phyloP scores from a whole-genome alignment of 192 early-diverging fungal genomes.

The Umbelopsis vinacea region DNA sequence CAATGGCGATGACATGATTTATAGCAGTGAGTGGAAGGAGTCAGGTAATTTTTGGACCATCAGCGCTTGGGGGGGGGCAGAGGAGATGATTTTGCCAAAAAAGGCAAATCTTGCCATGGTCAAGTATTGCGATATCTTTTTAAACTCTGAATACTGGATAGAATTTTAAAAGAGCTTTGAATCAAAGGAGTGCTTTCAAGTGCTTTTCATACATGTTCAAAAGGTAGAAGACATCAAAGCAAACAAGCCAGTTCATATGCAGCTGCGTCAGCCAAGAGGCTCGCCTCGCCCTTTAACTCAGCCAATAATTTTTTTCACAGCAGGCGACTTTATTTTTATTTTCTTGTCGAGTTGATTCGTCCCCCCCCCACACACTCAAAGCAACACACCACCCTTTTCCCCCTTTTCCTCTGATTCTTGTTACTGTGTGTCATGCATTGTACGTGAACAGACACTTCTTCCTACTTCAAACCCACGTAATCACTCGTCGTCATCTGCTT shows the following conservation, averaged over 20 bases:
- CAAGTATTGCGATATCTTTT: too few relatives aligned
- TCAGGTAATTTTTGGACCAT: background rate
- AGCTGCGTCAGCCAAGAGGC: too few relatives aligned
- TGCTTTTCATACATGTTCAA: too few relatives aligned
- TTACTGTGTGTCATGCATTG: constrained; percentile 19
- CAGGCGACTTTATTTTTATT: too few relatives aligned
- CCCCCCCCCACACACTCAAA: background rate
- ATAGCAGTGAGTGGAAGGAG: background rate
- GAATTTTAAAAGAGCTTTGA: too few relatives aligned
- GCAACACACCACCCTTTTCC: background rate
- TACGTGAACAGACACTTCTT: constrained; percentile 7
- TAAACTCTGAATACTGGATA: too few relatives aligned
- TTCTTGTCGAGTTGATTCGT: background rate
- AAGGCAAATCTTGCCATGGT: constrained; percentile 8
- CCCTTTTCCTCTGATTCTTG: background rate
- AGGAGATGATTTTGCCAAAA: constrained; percentile 15
- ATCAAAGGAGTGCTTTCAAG: too few relatives aligned
- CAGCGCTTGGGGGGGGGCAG: background rate
- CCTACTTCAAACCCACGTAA: background rate
- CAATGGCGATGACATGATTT: constrained; percentile 22
- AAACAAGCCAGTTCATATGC: too few relatives aligned
- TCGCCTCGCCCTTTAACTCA: too few relatives aligned
- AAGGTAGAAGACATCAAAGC: too few relatives aligned
- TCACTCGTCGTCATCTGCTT: constrained; percentile 3
- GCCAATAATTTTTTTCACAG: too few relatives aligned